Conservation (phyloP, 2,329 filamentous ascomycete species). For the Microcera coccophila region DNA sequence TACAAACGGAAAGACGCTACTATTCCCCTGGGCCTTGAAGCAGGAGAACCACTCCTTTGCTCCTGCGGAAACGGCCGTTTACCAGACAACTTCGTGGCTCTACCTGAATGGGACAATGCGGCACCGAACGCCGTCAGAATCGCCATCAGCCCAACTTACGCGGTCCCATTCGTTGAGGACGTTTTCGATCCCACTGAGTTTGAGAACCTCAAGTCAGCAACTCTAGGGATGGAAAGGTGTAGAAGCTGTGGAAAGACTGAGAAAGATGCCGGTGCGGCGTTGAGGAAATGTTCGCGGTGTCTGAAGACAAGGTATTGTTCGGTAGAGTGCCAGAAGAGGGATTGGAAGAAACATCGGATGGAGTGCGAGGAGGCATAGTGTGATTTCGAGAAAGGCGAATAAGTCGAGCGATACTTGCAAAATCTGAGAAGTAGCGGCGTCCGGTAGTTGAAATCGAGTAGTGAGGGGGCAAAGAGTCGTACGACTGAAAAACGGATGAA, state of each 20-base stretch:
- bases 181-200: conserved; percentile 29
- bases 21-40: conserved; percentile 38
- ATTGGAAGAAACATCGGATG: conserved; percentile 51
- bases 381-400: no score
- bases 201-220: conserved; percentile 2
- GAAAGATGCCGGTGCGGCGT: conserved; percentile 22
- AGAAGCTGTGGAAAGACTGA: conserved; percentile 35
- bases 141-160: conserved; percentile 54
- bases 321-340: conserved; percentile 48
- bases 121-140: conserved; percentile 48
- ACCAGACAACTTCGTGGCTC: conserved; percentile 35
- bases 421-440: no score
- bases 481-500: not conserved
- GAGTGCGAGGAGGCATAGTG: conserved; percentile 37
- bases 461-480: not conserved
- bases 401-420: no score
- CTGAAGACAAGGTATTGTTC: conserved; percentile 48
- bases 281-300: conserved; percentile 47
- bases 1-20: conserved; percentile 35
- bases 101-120: conserved; percentile 43
- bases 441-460: no score
- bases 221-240: conserved; percentile 28
- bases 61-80: conserved; percentile 43
- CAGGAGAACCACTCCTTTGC: conserved; percentile 40
- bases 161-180: conserved; percentile 42